Evolutionary conservation across 805 yeast genomes (phyloP).

Genomic region (Cyberlindnera saturnus): DNA sequence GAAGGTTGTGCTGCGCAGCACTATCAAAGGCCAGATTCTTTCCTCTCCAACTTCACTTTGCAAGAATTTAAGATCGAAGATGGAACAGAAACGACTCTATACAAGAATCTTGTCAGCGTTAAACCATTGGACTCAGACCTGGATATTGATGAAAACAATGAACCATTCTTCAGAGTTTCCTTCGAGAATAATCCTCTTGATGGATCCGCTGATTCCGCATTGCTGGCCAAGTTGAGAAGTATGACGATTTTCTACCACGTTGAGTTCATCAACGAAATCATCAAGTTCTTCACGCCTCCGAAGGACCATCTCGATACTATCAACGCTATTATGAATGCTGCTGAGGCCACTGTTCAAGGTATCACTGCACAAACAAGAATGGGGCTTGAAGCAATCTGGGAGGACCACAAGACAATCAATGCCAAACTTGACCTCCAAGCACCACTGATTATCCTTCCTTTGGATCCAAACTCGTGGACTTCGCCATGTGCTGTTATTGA

Average conservation of each 20-base stretch:
- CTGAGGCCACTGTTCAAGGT: conserved; percentile 91
- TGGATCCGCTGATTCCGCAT: conserved; percentile 71
- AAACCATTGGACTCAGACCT: conserved; percentile 48
- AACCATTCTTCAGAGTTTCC: conserved; percentile 74
- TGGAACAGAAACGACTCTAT: conserved; percentile 72
- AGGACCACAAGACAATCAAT: conserved; percentile 88
- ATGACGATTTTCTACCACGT: conserved; percentile 89
- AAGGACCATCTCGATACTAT: conserved; percentile 80
- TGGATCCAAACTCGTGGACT: conserved; percentile 69
- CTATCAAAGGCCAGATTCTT: conserved; percentile 75
- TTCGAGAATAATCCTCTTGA: conserved; percentile 87
- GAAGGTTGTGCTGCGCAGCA: conserved; percentile 76
- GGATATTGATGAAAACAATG: conserved; percentile 25
- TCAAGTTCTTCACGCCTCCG: conserved; percentile 80
- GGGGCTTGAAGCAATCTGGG: conserved; percentile 89
- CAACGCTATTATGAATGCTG: conserved; percentile 87
- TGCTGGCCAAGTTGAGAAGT: conserved; percentile 70
- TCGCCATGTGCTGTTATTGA: conserved; percentile 90
- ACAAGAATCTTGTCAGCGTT: conserved; percentile 82
- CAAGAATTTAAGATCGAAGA: conserved; percentile 84
- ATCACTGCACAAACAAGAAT: conserved; percentile 83
- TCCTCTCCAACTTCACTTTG: conserved; percentile 62
- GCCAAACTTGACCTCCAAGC: conserved; percentile 88
- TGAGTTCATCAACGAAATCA: conserved; percentile 70
- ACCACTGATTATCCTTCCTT: conserved; percentile 82